These are phyloP conservation scores for Perilla frutescens DNA, from an alignment of 257 asterid genomes.

Conservation along the genomic window DNA sequence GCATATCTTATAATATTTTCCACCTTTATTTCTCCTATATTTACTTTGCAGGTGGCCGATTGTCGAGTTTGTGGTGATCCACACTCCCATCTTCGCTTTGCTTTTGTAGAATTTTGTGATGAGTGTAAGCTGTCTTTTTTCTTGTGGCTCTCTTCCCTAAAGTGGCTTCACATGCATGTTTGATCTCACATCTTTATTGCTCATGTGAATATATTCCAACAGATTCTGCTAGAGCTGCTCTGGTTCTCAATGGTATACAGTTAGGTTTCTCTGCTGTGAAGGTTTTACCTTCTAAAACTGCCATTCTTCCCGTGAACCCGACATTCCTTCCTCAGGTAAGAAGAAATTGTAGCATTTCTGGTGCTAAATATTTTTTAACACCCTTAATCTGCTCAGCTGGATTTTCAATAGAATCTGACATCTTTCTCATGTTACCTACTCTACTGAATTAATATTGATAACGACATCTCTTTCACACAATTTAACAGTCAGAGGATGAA, in stretches of 20 bases:
- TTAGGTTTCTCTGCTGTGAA: constrained; percentile 78
- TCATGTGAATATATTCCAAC: constrained; percentile 36
- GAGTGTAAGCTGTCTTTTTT: constrained; percentile 64
- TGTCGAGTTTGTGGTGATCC: constrained; percentile 98
- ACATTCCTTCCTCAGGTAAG: constrained; percentile 93
- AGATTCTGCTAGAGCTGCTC: constrained; percentile 87
- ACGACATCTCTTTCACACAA: constrained; percentile 12
- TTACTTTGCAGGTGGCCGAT: constrained; percentile 73
- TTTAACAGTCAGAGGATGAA: constrained; percentile 83
- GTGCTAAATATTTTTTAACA: constrained; percentile 13
- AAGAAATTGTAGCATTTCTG: constrained; percentile 7
- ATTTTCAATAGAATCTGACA: constrained; percentile 8
- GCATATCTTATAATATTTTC: constrained; percentile 1
- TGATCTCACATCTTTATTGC: constrained; percentile 27
- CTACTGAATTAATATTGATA: not conserved
- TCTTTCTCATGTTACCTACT: not conserved
- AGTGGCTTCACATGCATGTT: constrained; percentile 10
- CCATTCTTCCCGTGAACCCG: constrained; percentile 96
- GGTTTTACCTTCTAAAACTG: constrained; percentile 97
- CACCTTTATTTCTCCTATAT: constrained; percentile 18
- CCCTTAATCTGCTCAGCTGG: not conserved
- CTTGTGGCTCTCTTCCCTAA: not conserved
- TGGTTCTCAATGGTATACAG: constrained; percentile 64
- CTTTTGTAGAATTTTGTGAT: constrained; percentile 90
- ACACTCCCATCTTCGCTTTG: constrained; percentile 96